Base-by-base conservation (phyloP, 2,329 filamentous ascomycete species). In the Neonectria coccinea region DNA sequence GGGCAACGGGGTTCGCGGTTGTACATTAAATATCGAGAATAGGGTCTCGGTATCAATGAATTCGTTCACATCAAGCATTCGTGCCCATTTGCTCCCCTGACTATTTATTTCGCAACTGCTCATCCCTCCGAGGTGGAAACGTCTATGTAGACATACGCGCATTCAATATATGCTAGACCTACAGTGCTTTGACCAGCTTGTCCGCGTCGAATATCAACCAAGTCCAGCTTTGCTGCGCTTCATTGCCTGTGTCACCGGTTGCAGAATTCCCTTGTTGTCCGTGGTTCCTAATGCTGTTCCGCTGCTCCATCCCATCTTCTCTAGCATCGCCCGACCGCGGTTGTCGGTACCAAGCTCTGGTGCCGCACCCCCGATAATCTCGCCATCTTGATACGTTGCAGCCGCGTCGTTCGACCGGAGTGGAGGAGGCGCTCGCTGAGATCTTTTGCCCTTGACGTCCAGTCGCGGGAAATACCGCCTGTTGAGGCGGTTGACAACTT, bases 271-370 rank as follows among this genome's bases (percentile, higher is more conserved):
- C 78, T 96, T 92, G 77, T 97, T 97, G 67, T 97, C 89, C 1
- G 83, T 76, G 11, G 92, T 88, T 56, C 96, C 96, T 1, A 99
- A 85, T 1, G 92, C 92, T 75, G 91, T 97, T 5, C 96, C 96
- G 56, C 86, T 91, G 66, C 88, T 92, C 94, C 96, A 99, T 4
- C 96, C 96, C 96, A 98, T 98, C 80, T 96, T 98, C 81, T 97
- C 93, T 68, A 99, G 81, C 89, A 99, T 92, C 3, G 89, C 88
- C 55, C 93, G 88, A 11, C 96, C 96, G 70, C 89, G 93, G 76
- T 97, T 98, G 57, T 91, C 92, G 5, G 84, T 83, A 1, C 92
- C 92, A 33, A 99, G 85, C 77, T 97, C 94, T 11, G 94, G 92
- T 2, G 95, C 94, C 52, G 89, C 88, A 2, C 88, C 93, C 52